Evolutionary conservation across 106 monocot genomes (phyloP), one percentile per base, ranked within the genome.

Genomic region (Ottelia alismoides): DNA sequence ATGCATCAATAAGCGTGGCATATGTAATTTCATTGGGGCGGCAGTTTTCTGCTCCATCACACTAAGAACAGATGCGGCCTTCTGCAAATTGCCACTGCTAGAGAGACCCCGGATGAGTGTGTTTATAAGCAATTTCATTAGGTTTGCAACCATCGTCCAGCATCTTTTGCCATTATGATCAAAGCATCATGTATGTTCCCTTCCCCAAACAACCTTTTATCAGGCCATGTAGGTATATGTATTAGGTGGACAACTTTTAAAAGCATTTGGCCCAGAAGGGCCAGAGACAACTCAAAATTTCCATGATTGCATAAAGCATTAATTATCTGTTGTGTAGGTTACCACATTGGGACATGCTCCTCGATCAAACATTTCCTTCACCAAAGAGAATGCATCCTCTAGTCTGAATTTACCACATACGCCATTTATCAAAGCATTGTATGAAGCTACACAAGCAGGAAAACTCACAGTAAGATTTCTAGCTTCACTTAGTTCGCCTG

Each of bases 31-130:
- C 80, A 73, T 80, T 83, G n/a, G 92, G 92, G 54, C 31, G 40
- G 49, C 30, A 61, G 7, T 66, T 56, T 76, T 60, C 50, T 53
- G 49, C 48, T 77, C 61, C 93, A 88, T 93, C 30, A 19, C 52
- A 22, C 55, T 51, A 53, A 87, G 74, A 1, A 73, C 18, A n/a
- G 20, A 28, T 45, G 72, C 1, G 14, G 93, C 87, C 45, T 62
- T 73, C 19, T 67, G 54, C 30, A 75, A 7, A 70, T 65, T 53
- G 14, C 73, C 65, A 56, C 62, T 83, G 52, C 17, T 45, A 56
- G 83, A 93, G 60, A 87, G 77, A 21, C 93, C 92, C 28, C 71
- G 87, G 25, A 93, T 72, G 10, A 93, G 67, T 46, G 85, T 59
- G 66, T 93, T n/a, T 93, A 53, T 80, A 93, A n/a, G 83, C 61